Evolutionary conservation across 140 eudicot genomes (phyloP).

Genomic region (Stevia rebaudiana): DNA sequence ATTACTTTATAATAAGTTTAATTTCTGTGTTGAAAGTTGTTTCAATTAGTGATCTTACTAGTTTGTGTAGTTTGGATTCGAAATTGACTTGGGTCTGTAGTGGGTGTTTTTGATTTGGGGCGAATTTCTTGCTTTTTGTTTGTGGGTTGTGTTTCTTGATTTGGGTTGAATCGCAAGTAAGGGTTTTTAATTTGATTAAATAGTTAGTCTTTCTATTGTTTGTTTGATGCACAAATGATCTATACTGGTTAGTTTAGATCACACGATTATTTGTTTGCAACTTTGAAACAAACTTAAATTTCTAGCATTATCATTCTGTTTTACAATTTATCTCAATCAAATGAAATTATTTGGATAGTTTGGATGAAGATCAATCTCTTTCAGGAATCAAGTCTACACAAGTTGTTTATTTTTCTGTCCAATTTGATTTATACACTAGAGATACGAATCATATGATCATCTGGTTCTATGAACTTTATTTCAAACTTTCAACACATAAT

Average conservation of each 20-base stretch:
- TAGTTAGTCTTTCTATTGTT: conserved; percentile 2
- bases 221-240: neutral
- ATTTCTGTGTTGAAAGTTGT: neutral
- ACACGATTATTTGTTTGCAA: neutral
- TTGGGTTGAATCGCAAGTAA: conserved; percentile 2
- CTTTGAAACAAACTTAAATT: neutral
- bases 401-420: neutral
- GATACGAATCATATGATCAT: neutral
- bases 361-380: conserved; percentile 6
- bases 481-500: no score
- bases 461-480: conserved; percentile 2
- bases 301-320: neutral
- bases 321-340: neutral
- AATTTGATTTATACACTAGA: neutral
- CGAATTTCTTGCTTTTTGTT: neutral
- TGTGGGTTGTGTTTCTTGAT: conserved; percentile 4
- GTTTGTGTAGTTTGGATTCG: neutral
- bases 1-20: conserved; percentile 1
- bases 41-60: conserved; percentile 7
- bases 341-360: neutral
- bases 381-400: neutral
- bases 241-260: neutral
- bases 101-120: conserved; percentile 23
- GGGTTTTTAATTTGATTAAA: neutral
- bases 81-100: conserved; percentile 10